phyloP scores from a whole-genome alignment of 1,139 yeast genomes.

The Pichia sp. region DNA sequence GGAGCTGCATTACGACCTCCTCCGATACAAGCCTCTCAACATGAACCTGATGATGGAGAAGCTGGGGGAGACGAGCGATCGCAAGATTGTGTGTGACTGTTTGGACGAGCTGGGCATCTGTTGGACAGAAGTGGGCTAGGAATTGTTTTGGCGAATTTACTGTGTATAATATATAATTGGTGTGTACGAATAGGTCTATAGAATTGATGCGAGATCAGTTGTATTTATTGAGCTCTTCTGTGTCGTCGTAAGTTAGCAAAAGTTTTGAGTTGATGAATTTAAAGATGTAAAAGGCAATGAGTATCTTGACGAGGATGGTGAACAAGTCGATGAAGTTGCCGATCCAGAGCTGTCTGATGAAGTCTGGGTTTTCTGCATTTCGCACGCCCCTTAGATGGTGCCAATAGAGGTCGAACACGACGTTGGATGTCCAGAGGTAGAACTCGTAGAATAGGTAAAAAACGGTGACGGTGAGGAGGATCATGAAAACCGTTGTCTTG shows the following conservation, averaged over 20 bases:
- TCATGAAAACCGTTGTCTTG: slow-evolving; percentile 13
- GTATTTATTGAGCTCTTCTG: slow-evolving; percentile 28
- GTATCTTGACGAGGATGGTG: slow-evolving; percentile 18
- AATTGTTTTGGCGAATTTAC: not conserved
- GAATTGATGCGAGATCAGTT: slow-evolving; percentile 14
- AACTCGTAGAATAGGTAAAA: slow-evolving; percentile 4
- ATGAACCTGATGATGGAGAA: slow-evolving; percentile 17
- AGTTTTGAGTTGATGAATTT: slow-evolving; percentile 23
- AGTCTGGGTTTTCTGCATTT: slow-evolving; percentile 3
- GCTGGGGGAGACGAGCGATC: slow-evolving; percentile 16
- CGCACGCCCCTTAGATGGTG: slow-evolving; percentile 10
- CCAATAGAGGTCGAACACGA: slow-evolving; percentile 14
- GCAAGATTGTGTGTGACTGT: slow-evolving; percentile 20
- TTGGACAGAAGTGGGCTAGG: slow-evolving; percentile 22
- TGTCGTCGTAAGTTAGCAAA: slow-evolving; percentile 24
- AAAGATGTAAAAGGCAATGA: slow-evolving; percentile 17
- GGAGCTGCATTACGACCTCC: slow-evolving; percentile 19
- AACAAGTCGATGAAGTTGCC: slow-evolving; percentile 15
- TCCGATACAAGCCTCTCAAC: slow-evolving; percentile 26
- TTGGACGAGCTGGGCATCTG: slow-evolving; percentile 30
- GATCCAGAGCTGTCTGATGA: slow-evolving; percentile 7
- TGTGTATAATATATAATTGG: too few relatives aligned
- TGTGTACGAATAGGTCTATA: too few relatives aligned
- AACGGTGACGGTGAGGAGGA: not conserved
- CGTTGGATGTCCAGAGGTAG: slow-evolving; percentile 5